Evolutionary conservation across 805 yeast species (phyloP).

Genomic region (Lipomyces yamadae): DNA sequence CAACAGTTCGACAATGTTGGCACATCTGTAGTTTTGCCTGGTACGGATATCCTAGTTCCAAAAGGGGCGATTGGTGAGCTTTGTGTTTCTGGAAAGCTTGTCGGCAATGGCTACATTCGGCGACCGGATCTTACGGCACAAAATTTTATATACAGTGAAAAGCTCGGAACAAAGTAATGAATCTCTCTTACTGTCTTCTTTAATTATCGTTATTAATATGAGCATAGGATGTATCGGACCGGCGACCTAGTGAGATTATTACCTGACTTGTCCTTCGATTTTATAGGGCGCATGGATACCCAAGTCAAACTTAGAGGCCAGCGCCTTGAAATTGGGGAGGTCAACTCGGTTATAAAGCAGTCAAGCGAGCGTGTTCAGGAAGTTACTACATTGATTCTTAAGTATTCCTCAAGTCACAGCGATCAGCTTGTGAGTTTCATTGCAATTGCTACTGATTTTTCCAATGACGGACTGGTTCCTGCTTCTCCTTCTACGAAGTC

Average conservation of each 20-base stretch:
- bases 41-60: slow-evolving; percentile 33
- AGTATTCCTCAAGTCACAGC: slow-evolving; percentile 21
- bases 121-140: slow-evolving; percentile 37
- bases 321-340: slow-evolving; percentile 44
- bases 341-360: slow-evolving; percentile 36
- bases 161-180: slow-evolving; percentile 21
- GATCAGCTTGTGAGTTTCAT: slow-evolving; percentile 38
- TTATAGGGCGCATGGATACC: slow-evolving; percentile 42
- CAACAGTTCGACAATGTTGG: slow-evolving; percentile 40
- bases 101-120: slow-evolving; percentile 42
- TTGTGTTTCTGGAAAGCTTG: slow-evolving; percentile 43
- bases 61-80: slow-evolving; percentile 43
- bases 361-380: slow-evolving; percentile 22
- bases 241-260: slow-evolving; percentile 42
- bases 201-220: neutral
- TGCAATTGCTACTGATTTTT: neutral
- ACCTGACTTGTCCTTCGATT: slow-evolving; percentile 40
- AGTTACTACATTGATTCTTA: slow-evolving; percentile 29
- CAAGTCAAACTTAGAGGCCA: slow-evolving; percentile 45
- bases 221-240: slow-evolving; percentile 35
- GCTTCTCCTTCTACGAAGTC: slow-evolving; percentile 5
- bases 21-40: slow-evolving; percentile 27
- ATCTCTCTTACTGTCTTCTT: neutral
- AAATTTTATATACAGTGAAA: slow-evolving; percentile 25
- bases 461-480: slow-evolving; percentile 4